Percentiles rank a stretch among this genome's conserved stretches.
Evolutionary conservation across 169 alveolate species (phyloP).

Genomic region (Plasmodium reichenowi): DNA sequence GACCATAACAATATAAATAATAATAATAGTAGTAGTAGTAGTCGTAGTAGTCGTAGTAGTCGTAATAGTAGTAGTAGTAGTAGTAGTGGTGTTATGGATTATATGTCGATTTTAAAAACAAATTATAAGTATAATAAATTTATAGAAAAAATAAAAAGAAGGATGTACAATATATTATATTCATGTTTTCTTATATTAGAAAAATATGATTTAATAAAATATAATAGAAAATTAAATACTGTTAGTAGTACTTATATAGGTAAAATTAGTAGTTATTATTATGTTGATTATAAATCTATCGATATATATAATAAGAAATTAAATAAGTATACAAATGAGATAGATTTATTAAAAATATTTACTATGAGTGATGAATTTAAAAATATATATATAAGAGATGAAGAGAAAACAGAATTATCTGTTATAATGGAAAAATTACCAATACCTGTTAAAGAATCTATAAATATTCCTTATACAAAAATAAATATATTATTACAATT

Average conservation of each 20-base stretch:
- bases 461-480: slow-evolving; percentile 90
- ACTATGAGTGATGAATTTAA: slow-evolving; percentile 97
- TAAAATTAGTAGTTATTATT: slow-evolving; percentile 97
- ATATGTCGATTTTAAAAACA: not conserved
- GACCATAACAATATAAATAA: not conserved
- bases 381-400: slow-evolving; percentile 97
- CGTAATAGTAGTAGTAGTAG: no score
- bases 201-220: slow-evolving; percentile 93
- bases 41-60: no score
- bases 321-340: slow-evolving; percentile 91
- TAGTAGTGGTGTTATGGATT: no score
- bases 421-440: slow-evolving; percentile 95
- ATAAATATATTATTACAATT: slow-evolving; percentile 96
- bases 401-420: slow-evolving; percentile 96
- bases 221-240: slow-evolving; percentile 94
- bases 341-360: slow-evolving; percentile 96
- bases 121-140: slow-evolving; percentile 47
- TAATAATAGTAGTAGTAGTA: not conserved
- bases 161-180: slow-evolving; percentile 82
- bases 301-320: slow-evolving; percentile 94
- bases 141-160: slow-evolving; percentile 52
- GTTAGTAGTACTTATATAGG: slow-evolving; percentile 97
- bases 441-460: slow-evolving; percentile 93
- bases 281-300: slow-evolving; percentile 96
- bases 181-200: slow-evolving; percentile 95